Base-by-base conservation (phyloP, 805 yeast species). In the Maudiozyma turicensis region DNA sequence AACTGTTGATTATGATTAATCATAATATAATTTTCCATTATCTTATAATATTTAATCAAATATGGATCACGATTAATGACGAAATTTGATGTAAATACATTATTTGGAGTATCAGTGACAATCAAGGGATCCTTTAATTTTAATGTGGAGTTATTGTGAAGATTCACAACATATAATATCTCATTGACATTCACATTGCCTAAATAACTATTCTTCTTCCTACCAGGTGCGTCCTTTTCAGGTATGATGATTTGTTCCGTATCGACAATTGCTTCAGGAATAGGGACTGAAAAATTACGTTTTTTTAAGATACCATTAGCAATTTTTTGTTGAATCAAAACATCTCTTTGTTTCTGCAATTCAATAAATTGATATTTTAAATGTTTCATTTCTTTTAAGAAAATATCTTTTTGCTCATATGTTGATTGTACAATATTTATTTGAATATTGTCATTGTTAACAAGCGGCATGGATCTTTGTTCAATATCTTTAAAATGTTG, bases 371-470 rank as follows among this genome's bases (percentile, higher is more conserved):
- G 52, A 9, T 38, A 43, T 20, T 49, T 50, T 38, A 61, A 46
- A 29, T 55, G 55, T 2, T 53, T 45, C 46, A 59, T 52, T 50
- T 61, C 64, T 45, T 55, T 57, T 9, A 53, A 32, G 5, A 56
- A 40, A 1, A 60, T 43, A 31, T 56, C 61, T 28, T 55, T 56
- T 43, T 57, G 59, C 6, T 58, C 52, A 39, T 53, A 52, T 6
- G 51, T 43, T 3, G 56, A 52, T 9, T 54, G 48, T 46, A 58
- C 43, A 8, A 51, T 11, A 47, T 55, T 58, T 40, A 43, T 49
- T 10, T 47, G 40, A 1, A 52, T 50, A 14, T 51, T 48, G 8
- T 44, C 47, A 11, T 49, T 42, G 11, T 46, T 44, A 37, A 46
- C 32, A 28, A 35, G 33, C 39, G 20, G 38, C 34, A 28, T 37